A percentile compares a stretch with the other conserved stretches of the same genome.
Conservation (phyloP, 2,329 filamentous ascomycete genomes). For the Verticillium tricorpus region DNA sequence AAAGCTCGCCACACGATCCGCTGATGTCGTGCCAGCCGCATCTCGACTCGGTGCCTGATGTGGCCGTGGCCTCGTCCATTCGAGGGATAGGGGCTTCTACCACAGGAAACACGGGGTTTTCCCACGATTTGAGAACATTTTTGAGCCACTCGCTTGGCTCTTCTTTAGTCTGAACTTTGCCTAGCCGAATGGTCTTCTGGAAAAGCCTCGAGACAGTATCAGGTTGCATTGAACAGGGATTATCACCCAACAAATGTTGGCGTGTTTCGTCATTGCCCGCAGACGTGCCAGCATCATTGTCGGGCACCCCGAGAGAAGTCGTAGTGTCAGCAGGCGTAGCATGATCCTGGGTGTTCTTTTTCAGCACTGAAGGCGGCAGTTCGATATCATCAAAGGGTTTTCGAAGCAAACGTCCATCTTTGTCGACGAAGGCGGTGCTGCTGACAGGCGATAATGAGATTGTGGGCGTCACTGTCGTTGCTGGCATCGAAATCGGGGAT, state of each 20-base stretch:
- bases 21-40: conserved; percentile 11
- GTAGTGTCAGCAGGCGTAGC: not conserved
- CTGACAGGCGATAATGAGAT: not conserved
- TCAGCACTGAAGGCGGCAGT: not conserved
- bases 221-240: not conserved
- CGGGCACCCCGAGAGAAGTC: not conserved
- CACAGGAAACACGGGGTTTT: conserved; percentile 69
- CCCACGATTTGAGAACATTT: conserved; percentile 59
- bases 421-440: conserved; percentile 3
- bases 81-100: conserved; percentile 41
- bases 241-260: not conserved
- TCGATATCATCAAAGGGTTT: conserved; percentile 8
- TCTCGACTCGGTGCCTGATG: conserved; percentile 2
- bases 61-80: conserved; percentile 17
- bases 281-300: not conserved
- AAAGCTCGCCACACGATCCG: not conserved
- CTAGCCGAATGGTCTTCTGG: not conserved
- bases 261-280: not conserved
- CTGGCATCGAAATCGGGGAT: not conserved
- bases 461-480: not conserved
- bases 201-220: not conserved
- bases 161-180: conserved; percentile 9
- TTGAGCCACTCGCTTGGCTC: conserved; percentile 50
- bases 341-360: not conserved
- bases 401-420: conserved; percentile 7